Evolutionary conservation across 805 yeast genomes (phyloP).

Genomic region (Torulaspora indica): DNA sequence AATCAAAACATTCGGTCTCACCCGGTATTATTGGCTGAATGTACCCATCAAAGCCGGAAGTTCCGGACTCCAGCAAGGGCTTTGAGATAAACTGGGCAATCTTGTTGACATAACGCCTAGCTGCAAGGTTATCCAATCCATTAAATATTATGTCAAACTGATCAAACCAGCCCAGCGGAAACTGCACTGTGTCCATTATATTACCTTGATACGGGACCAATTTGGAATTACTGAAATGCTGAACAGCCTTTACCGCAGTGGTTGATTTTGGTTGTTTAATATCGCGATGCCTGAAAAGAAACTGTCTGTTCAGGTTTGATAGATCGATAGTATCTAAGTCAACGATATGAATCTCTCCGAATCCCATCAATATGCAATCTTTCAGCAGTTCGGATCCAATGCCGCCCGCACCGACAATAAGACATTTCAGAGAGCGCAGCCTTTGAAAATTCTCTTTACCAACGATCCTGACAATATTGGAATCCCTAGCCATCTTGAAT

Average conservation of each 20-base stretch:
- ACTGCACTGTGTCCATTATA: slow-evolving; percentile 68
- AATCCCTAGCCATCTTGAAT: slow-evolving; percentile 21
- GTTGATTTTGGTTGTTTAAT: slow-evolving; percentile 82
- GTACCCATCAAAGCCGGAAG: slow-evolving; percentile 93
- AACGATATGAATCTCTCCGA: slow-evolving; percentile 85
- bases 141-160: slow-evolving; percentile 79
- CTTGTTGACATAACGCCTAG: slow-evolving; percentile 82
- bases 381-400: slow-evolving; percentile 90
- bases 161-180: slow-evolving; percentile 71
- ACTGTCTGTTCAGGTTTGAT: slow-evolving; percentile 89
- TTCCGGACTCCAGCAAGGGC: slow-evolving; percentile 89
- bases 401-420: slow-evolving; percentile 94
- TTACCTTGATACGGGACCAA: slow-evolving; percentile 80
- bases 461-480: slow-evolving; percentile 24
- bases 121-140: slow-evolving; percentile 91
- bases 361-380: slow-evolving; percentile 70
- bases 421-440: slow-evolving; percentile 47
- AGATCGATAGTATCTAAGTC: slow-evolving; percentile 94
- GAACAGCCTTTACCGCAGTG: slow-evolving; percentile 81
- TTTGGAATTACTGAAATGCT: slow-evolving; percentile 60
- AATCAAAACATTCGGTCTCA: slow-evolving; percentile 86
- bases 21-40: slow-evolving; percentile 86
- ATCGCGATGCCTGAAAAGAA: slow-evolving; percentile 82
- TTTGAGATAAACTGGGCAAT: slow-evolving; percentile 68
- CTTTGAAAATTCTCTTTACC: slow-evolving; percentile 28